Conservation (phyloP, 2,329 filamentous ascomycete genomes). For the Exophiala bonariae region DNA sequence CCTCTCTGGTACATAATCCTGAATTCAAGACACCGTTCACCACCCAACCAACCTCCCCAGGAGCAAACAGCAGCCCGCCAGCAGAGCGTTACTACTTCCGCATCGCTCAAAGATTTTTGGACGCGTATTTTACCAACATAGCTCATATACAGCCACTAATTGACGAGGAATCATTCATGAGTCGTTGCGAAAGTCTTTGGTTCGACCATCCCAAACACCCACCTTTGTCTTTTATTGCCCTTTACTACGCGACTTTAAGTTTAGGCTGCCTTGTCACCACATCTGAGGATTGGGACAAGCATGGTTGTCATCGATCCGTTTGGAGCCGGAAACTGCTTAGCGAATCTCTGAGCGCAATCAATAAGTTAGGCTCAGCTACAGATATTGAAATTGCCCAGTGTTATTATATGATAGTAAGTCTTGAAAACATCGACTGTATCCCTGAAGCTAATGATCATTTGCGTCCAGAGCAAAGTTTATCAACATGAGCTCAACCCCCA, state of each 20-base stretch:
- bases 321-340: conserved; percentile 20
- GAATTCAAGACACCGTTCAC: conserved; percentile 38
- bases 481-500: conserved; percentile 50
- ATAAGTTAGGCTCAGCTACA: conserved; percentile 12
- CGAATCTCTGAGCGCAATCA: conserved; percentile 4
- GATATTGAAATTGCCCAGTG: conserved; percentile 50
- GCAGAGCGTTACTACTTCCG: conserved; percentile 42
- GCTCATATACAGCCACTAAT: conserved; percentile 51
- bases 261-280: conserved; percentile 44
- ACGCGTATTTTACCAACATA: conserved; percentile 50
- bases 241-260: conserved; percentile 50
- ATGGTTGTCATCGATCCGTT: conserved; percentile 15
- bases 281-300: conserved; percentile 4
- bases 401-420: conserved; percentile 16
- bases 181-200: conserved; percentile 47
- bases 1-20: conserved; percentile 49
- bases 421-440: neutral
- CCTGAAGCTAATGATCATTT: conserved; percentile 39
- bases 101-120: conserved; percentile 47
- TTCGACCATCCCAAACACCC: conserved; percentile 33
- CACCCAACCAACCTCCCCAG: conserved; percentile 21
- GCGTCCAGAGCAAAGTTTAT: conserved; percentile 48
- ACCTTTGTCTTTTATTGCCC: conserved; percentile 45
- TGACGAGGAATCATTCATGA: conserved; percentile 46
- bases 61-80: conserved; percentile 18